phyloP scores from a whole-genome alignment of 257 asterid species.

The Ilex asprella region DNA sequence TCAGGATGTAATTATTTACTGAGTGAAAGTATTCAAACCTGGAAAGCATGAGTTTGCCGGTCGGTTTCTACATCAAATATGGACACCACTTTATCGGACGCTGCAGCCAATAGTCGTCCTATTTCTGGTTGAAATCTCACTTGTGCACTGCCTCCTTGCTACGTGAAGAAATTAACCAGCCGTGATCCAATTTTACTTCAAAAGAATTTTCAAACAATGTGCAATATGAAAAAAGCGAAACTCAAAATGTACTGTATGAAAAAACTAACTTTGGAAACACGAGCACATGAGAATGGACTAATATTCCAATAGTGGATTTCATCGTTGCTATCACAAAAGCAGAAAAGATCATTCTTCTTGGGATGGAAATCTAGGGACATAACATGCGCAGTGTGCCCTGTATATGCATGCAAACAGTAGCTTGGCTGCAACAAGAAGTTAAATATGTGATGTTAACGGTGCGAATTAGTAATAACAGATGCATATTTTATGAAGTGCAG shows the following conservation, averaged over 20 bases:
- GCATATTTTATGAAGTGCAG: too few species aligned
- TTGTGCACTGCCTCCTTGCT: constrained; percentile 98
- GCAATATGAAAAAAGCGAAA: not conserved
- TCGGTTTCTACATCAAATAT: constrained; percentile 86
- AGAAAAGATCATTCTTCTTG: constrained; percentile 15
- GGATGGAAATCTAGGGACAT: constrained; percentile 25
- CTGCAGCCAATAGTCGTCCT: constrained; percentile 89
- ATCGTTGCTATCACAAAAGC: constrained; percentile 16
- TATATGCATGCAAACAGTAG: constrained; percentile 14
- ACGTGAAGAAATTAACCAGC: constrained; percentile 8
- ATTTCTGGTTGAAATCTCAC: constrained; percentile 90
- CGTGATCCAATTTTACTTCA: not conserved
- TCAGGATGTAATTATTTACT: too few species aligned
- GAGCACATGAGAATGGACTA: constrained; percentile 9
- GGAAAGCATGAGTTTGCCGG: constrained; percentile 78
- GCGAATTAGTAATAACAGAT: too few species aligned
- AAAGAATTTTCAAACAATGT: not conserved
- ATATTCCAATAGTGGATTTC: constrained; percentile 21
- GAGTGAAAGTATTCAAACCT: constrained; percentile 36
- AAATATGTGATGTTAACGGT: too few species aligned
- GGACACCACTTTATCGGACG: constrained; percentile 83
- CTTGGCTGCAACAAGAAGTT: constrained; percentile 17
- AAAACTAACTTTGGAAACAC: constrained; percentile 13
- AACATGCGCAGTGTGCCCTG: constrained; percentile 13
- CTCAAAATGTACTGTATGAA: too few species aligned